These are phyloP conservation scores for Passalora sequoiae DNA, from an alignment of 2,329 filamentous ascomycete species.

Conservation along the genomic window DNA sequence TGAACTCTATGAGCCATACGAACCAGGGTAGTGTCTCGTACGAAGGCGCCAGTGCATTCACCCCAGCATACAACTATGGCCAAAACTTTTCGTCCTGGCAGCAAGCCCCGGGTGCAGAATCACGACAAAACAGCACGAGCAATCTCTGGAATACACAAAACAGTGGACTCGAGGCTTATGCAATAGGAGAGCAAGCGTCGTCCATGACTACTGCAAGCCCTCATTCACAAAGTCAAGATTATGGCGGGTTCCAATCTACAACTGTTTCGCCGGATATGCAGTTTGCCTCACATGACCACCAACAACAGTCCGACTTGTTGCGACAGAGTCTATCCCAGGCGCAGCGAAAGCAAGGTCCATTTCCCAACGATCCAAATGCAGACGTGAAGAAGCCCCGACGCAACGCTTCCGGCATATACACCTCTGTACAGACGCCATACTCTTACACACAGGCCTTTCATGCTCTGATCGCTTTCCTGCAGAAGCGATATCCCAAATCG, in stretches of 20 bases:
- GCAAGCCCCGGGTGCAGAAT: conserved; percentile 34
- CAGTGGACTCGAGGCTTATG: conserved; percentile 49
- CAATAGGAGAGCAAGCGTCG: conserved; percentile 54
- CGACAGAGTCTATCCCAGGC: conserved; percentile 33
- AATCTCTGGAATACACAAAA: conserved; percentile 42
- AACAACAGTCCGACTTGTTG: conserved; percentile 28
- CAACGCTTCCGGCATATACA: conserved; percentile 82
- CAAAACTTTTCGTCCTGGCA: conserved; percentile 29
- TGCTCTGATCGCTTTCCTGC: conserved; percentile 72
- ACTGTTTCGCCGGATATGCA: conserved; percentile 30
- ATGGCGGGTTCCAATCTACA: conserved; percentile 36
- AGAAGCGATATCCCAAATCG: conserved; percentile 69
- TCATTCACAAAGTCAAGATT: conserved; percentile 49
- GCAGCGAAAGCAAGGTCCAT: conserved; percentile 28
- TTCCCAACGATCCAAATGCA: conserved; percentile 28
- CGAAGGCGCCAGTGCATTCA: conserved; percentile 26
- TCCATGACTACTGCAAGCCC: conserved; percentile 56
- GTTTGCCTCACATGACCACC: conserved; percentile 30
- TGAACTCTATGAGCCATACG: conserved; percentile 29
- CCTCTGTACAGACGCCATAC: conserved; percentile 84
- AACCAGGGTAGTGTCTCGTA: conserved; percentile 28
- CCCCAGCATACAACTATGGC: conserved; percentile 21
- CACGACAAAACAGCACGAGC: conserved; percentile 40
- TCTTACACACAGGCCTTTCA: conserved; percentile 89
- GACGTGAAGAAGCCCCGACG: conserved; percentile 47